These are phyloP conservation scores for Trypanosoma cruzi DNA, from an alignment of 208 protist species.

Conservation along the genomic window DNA sequence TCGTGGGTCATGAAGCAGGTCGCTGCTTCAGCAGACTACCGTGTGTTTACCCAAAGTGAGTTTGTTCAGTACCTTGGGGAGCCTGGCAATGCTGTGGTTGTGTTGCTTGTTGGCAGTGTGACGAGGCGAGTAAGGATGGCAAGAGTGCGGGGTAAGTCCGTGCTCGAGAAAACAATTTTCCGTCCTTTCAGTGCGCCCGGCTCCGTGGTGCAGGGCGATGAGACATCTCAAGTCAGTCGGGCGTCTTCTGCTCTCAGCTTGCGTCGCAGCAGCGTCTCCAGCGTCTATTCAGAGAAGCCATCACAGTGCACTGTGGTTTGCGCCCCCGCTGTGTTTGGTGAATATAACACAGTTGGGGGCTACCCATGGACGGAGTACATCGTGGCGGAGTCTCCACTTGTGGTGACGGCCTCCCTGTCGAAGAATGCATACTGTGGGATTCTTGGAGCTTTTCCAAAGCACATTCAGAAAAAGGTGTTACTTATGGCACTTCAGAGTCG, in stretches of 20 bases:
- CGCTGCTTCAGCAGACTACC: conserved; percentile 6
- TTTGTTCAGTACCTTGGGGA: conserved; percentile 65
- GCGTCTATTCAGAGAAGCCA: not conserved
- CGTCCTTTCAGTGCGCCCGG: not conserved
- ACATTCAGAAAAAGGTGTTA: conserved; percentile 50
- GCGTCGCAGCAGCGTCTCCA: not conserved
- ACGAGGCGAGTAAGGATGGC: not conserved
- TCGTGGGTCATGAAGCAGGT: not conserved
- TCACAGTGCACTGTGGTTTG: conserved; percentile 23
- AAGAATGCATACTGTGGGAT: conserved; percentile 50
- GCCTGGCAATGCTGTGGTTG: conserved; percentile 61
- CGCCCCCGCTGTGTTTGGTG: conserved; percentile 64
- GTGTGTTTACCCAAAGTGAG: conserved; percentile 50
- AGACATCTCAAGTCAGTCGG: not conserved
- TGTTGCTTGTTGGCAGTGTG: conserved; percentile 56
- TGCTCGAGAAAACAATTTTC: not conserved
- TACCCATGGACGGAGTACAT: conserved; percentile 58
- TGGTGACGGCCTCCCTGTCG: conserved; percentile 41
- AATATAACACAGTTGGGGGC: conserved; percentile 58
- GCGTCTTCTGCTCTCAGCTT: not conserved
- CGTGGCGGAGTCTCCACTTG: conserved; percentile 42
- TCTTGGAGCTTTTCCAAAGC: conserved; percentile 31
- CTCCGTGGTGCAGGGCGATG: not conserved
- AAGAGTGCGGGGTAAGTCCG: not conserved
- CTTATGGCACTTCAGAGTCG: conserved; percentile 47